A percentile compares a stretch with the other conserved stretches of the same genome.
Evolutionary conservation across 345 rosid species (phyloP).

Genomic region (Arabidopsis suecica): DNA sequence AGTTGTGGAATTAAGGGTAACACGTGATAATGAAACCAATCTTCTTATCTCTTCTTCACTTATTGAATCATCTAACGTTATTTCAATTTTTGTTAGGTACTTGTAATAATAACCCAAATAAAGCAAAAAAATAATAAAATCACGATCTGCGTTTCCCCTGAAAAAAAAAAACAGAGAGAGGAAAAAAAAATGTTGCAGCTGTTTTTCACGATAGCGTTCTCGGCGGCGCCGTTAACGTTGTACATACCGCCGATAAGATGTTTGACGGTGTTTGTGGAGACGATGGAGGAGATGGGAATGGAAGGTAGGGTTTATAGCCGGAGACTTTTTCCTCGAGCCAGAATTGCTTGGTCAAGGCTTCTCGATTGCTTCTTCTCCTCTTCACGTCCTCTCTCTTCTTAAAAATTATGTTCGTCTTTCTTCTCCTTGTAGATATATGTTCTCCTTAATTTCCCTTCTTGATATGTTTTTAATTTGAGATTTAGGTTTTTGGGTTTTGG

Average conservation of each 20-base stretch:
- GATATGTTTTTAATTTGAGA: slow-evolving; percentile 24
- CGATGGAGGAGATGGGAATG: slow-evolving; percentile 66
- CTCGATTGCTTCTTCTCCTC: slow-evolving; percentile 70
- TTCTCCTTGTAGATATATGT: slow-evolving; percentile 19
- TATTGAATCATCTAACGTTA: slow-evolving; percentile 19
- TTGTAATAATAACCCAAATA: background rate
- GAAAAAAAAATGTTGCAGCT: slow-evolving; percentile 62
- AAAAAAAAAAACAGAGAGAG: background rate
- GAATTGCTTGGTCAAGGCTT: slow-evolving; percentile 72
- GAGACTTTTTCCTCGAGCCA: slow-evolving; percentile 69
- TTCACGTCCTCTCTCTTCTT: slow-evolving; percentile 37
- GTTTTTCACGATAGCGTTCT: slow-evolving; percentile 84
- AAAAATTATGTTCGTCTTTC: slow-evolving; percentile 22
- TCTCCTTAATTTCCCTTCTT: slow-evolving; percentile 5
- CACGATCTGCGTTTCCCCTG: slow-evolving; percentile 20
- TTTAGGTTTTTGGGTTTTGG: background rate
- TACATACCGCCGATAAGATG: slow-evolving; percentile 86
- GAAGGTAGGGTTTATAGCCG: slow-evolving; percentile 63
- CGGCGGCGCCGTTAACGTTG: slow-evolving; percentile 85
- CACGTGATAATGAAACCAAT: slow-evolving; percentile 39
- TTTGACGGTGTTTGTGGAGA: slow-evolving; percentile 72
- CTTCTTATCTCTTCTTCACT: slow-evolving; percentile 26
- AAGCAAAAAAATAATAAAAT: background rate
- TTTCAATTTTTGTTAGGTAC: slow-evolving; percentile 14
- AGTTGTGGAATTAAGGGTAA: slow-evolving; percentile 24